These are phyloP conservation scores for Myxozyma monticola DNA, from an alignment of 805 yeast species.

Conservation along the genomic window DNA sequence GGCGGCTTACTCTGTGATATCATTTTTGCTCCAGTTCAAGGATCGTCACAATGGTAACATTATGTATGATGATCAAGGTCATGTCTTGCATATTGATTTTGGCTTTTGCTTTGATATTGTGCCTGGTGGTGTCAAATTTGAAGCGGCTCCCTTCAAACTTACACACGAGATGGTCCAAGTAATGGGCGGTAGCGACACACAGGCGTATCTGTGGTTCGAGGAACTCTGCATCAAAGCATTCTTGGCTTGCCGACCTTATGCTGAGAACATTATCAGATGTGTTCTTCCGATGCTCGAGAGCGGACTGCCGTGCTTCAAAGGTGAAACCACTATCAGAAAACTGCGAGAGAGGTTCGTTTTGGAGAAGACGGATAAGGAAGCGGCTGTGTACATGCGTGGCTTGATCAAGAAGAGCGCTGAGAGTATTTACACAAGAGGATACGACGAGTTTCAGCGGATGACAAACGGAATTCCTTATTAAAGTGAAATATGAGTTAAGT, in stretches of 20 bases:
- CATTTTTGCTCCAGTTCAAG: slow-evolving; percentile 86
- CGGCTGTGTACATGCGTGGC: slow-evolving; percentile 71
- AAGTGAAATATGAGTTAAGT: not conserved
- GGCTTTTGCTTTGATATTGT: slow-evolving; percentile 98
- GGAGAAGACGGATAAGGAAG: slow-evolving; percentile 76
- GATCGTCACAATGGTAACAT: slow-evolving; percentile 98
- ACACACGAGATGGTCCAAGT: slow-evolving; percentile 96
- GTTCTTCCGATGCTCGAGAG: slow-evolving; percentile 92
- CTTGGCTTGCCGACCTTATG: slow-evolving; percentile 82
- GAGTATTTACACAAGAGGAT: slow-evolving; percentile 86
- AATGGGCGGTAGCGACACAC: slow-evolving; percentile 90
- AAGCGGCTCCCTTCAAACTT: slow-evolving; percentile 95
- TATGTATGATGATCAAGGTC: slow-evolving; percentile 95
- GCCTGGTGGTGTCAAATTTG: slow-evolving; percentile 98
- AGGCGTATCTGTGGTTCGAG: slow-evolving; percentile 90
- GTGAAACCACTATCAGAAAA: slow-evolving; percentile 69
- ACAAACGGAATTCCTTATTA: slow-evolving; percentile 88
- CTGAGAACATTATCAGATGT: slow-evolving; percentile 79
- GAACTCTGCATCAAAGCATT: slow-evolving; percentile 92
- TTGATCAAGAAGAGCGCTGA: slow-evolving; percentile 81
- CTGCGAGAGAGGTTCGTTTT: slow-evolving; percentile 79
- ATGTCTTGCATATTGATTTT: slow-evolving; percentile 92
- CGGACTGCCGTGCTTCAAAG: slow-evolving; percentile 47
- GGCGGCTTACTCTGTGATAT: slow-evolving; percentile 89
- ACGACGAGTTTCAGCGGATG: slow-evolving; percentile 94